phyloP scores from a whole-genome alignment of 345 rosid genomes.

The Jatropha curcas region DNA sequence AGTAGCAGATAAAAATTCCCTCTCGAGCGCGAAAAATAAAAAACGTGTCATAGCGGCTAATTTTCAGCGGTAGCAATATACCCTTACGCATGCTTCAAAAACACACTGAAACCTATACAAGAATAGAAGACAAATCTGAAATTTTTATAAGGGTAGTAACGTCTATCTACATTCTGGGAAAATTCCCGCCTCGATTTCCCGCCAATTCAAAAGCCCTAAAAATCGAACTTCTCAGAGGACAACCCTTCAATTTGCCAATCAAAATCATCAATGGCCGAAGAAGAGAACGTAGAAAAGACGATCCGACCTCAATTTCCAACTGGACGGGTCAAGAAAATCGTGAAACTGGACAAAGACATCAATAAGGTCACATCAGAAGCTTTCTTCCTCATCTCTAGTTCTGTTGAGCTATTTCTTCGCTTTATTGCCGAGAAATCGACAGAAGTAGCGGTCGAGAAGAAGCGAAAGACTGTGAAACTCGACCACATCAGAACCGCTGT shows the following conservation, averaged over 20 bases:
- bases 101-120: background rate
- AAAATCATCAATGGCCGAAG: constrained; percentile 59
- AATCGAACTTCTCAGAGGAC: background rate
- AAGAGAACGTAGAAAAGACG: constrained; percentile 26
- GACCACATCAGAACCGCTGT: constrained; percentile 68
- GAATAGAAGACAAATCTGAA: too few species aligned
- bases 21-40: background rate
- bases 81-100: background rate
- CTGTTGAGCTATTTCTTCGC: constrained; percentile 69
- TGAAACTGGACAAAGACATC: constrained; percentile 86
- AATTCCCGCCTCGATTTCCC: constrained; percentile 19
- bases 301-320: constrained; percentile 55
- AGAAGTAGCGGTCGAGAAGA: constrained; percentile 56
- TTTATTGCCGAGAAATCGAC: constrained; percentile 72
- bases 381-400: constrained; percentile 54
- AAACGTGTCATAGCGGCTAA: background rate
- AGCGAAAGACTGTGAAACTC: constrained; percentile 64
- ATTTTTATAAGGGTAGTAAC: background rate
- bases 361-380: constrained; percentile 88
- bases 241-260: background rate
- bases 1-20: too few species aligned
- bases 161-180: background rate
- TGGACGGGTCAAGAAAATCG: constrained; percentile 72
- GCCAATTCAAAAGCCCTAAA: constrained; percentile 21
- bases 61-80: background rate